These are phyloP conservation scores for Glonium stellatum DNA, from an alignment of 495 filamentous ascomycete species.

Conservation along the genomic window DNA sequence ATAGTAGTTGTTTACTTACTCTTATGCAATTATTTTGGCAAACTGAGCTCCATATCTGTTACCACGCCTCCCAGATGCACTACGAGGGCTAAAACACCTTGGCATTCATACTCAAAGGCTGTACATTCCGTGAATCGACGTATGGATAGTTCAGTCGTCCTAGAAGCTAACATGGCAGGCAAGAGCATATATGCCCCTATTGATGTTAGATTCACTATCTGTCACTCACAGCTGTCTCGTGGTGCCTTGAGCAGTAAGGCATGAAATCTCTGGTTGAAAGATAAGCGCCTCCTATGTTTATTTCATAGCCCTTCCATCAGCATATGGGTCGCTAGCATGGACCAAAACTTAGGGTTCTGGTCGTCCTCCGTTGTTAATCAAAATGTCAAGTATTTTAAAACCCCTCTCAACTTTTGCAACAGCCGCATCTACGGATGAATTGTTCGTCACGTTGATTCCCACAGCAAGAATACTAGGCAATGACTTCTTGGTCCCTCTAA, in stretches of 20 bases:
- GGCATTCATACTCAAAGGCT: background rate
- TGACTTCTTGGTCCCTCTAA: background rate
- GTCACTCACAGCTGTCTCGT: background rate
- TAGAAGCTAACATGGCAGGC: slow-evolving; percentile 1
- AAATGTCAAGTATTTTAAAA: slow-evolving; percentile 12
- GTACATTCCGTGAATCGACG: background rate
- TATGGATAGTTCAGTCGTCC: background rate
- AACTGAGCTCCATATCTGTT: background rate
- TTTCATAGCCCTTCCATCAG: slow-evolving; percentile 2
- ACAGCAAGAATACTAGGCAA: slow-evolving; percentile 39
- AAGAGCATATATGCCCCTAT: slow-evolving; percentile 4
- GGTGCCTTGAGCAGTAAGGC: background rate
- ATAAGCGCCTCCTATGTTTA: background rate
- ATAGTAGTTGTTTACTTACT: background rate
- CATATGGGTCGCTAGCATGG: background rate
- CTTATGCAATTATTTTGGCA: background rate
- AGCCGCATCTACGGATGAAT: slow-evolving; percentile 34
- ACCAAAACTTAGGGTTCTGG: background rate
- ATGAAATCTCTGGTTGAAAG: background rate
- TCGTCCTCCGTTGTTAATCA: slow-evolving; percentile 1
- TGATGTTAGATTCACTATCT: background rate
- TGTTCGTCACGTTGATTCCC: slow-evolving; percentile 39
- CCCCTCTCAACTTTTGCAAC: slow-evolving; percentile 31
- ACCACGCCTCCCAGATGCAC: slow-evolving; percentile 1
- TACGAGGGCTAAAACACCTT: background rate